Evolutionary conservation across 371 early-diverging fungal genomes (phyloP).

Genomic region (Mucor saturninus): DNA sequence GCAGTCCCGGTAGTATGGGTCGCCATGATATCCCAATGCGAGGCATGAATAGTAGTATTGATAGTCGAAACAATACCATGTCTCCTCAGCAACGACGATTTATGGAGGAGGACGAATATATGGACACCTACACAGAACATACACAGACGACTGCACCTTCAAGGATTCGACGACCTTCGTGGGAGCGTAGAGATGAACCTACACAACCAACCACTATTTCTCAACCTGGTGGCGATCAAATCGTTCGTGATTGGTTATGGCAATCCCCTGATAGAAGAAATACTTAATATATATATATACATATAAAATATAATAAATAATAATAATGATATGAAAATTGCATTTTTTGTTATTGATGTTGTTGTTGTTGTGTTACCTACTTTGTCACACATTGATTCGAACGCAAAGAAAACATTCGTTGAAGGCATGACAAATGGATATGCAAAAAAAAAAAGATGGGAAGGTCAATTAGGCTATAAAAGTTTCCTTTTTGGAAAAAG

Average conservation of each 20-base stretch:
- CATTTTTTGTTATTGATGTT: not conserved
- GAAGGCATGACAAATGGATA: no score
- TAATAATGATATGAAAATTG: not conserved
- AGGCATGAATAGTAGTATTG: slow-evolving; percentile 10
- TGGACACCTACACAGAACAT: not conserved
- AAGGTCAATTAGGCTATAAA: no score
- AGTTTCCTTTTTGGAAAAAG: no score
- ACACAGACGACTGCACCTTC: slow-evolving; percentile 18
- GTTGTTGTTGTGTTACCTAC: not conserved
- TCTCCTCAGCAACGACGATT: slow-evolving; percentile 10
- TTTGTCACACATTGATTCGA: slow-evolving; percentile 9
- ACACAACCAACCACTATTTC: no score
- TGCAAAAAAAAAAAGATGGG: no score
- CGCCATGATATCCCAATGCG: slow-evolving; percentile 18
- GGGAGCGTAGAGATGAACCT: slow-evolving; percentile 14
- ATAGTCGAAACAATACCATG: not conserved
- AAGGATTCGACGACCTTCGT: slow-evolving; percentile 24
- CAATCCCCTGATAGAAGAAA: slow-evolving; percentile 36
- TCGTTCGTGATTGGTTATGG: slow-evolving; percentile 32
- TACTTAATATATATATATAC: slow-evolving; percentile 6
- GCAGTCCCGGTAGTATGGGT: not conserved
- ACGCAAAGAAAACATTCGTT: not conserved
- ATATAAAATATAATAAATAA: not conserved
- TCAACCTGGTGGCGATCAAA: slow-evolving; percentile 10
- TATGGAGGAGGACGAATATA: slow-evolving; percentile 11